These are phyloP conservation scores for Mallotus nudiflorus DNA, from an alignment of 345 rosid species.

Conservation along the genomic window DNA sequence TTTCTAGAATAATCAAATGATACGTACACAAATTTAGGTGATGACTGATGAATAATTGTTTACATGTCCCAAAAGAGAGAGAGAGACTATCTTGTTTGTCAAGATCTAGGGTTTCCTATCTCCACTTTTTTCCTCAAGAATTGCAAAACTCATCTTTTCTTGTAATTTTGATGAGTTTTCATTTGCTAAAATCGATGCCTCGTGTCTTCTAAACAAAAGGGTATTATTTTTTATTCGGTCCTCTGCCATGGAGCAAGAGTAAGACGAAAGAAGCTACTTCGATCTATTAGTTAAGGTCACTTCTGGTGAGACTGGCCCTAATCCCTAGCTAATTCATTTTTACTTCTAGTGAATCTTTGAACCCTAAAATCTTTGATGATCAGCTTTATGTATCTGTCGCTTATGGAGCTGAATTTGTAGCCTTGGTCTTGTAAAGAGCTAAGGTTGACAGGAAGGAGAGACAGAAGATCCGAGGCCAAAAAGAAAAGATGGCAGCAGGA, in stretches of 20 bases:
- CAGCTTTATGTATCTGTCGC: background rate
- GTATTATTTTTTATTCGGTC: constrained; percentile 20
- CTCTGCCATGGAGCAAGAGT: constrained; percentile 14
- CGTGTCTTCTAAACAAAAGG: constrained; percentile 22
- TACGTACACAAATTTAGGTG: constrained; percentile 30
- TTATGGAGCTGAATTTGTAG: background rate
- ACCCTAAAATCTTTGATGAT: background rate
- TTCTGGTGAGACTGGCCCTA: constrained; percentile 9
- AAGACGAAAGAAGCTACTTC: constrained; percentile 14
- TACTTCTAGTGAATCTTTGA: background rate
- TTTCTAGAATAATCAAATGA: constrained; percentile 12
- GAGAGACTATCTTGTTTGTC: constrained; percentile 34
- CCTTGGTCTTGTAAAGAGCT: background rate
- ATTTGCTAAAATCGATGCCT: constrained; percentile 18
- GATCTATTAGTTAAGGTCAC: too few relatives aligned
- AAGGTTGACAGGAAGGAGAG: background rate
- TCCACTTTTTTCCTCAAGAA: constrained; percentile 19
- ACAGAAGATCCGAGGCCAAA: background rate
- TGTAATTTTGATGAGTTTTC: constrained; percentile 7
- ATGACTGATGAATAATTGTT: constrained; percentile 44
- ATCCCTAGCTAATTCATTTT: constrained; percentile 17
- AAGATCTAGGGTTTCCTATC: constrained; percentile 51
- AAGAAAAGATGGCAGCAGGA: constrained; percentile 25
- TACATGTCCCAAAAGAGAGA: constrained; percentile 36
- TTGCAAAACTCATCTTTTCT: constrained; percentile 14